Evolutionary conservation across 164 flowering plant genomes (phyloP), one percentile per base, ranked within the genome.

Genomic region (Amborella trichopoda): DNA sequence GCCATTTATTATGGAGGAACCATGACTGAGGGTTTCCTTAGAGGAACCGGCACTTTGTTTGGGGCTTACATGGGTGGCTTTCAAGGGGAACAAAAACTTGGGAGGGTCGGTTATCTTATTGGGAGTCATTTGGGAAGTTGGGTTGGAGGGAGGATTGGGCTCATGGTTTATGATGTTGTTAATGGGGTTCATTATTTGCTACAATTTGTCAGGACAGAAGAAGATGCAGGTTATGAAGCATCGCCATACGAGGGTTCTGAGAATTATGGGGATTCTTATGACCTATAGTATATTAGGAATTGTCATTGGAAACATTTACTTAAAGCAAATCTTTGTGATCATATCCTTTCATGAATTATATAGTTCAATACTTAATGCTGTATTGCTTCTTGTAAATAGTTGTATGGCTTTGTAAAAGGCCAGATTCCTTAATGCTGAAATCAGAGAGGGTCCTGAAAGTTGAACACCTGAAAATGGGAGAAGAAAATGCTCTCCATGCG

Each of bases 121-220:
- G 95, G 96, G 40, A 78, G 97, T 46, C 79, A 77, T 41, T 44
- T 89, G 69, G 95, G 95, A 55, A 84, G 90, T 75, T 84, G 93
- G 87, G 56, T 78, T 54, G 95, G 95, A 20, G 97, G 93, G 54
- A 68, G 90, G 53, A 57, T 89, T 19, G 96, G 97, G 23, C 61
- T 84, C n/a, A 89, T 84, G 95, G 69, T 74, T 2, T 89, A 84
- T 56, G 97, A 84, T 61, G 75, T 89, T 28, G 68, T 64, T 32
- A 88, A 64, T 68, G 94, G 94, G 41, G 75, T 78, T 36, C 76
- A 81, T 22, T 74, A 41, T 72, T 52, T 81, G 65, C 60, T 83
- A 55, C 68, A 68, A 16, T 58, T 69, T 53, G 50, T 49, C 49
- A 65, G 63, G 52, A 14, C 58, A 21, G 78, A 23, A 30, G 78